Percentiles rank a stretch among this genome's conserved stretches.
phyloP scores from a whole-genome alignment of 2,329 filamentous ascomycete genomes.

The Zasmidium cellare region DNA sequence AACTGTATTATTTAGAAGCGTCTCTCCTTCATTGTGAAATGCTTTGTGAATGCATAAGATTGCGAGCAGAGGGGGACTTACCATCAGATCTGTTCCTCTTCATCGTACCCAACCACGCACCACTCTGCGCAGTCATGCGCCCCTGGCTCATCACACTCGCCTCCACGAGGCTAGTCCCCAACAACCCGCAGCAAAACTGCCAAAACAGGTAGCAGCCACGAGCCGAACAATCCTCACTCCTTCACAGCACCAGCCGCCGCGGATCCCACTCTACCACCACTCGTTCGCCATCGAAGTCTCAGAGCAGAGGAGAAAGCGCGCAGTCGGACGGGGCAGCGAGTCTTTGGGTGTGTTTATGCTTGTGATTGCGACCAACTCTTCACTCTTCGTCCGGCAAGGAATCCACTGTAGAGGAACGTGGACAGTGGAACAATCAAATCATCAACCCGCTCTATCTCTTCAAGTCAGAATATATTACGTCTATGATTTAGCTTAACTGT shows the following conservation, averaged over 20 bases:
- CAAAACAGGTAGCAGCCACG: slow-evolving; percentile 11
- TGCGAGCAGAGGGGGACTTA: too few species aligned
- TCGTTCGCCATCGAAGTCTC: slow-evolving; percentile 37
- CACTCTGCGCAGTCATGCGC: slow-evolving; percentile 31
- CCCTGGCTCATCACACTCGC: slow-evolving; percentile 36
- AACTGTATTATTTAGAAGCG: too few species aligned
- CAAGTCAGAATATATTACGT: not conserved
- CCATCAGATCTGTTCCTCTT: too few species aligned
- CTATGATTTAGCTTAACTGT: not conserved
- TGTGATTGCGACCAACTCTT: not conserved
- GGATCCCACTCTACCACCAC: slow-evolving; percentile 2
- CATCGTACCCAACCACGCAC: slow-evolving; percentile 5
- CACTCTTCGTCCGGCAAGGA: not conserved
- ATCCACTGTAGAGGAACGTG: too few species aligned
- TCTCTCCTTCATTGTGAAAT: too few species aligned
- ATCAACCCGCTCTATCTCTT: too few species aligned
- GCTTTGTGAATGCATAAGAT: too few species aligned
- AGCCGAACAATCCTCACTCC: slow-evolving; percentile 16
- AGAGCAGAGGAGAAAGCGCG: slow-evolving; percentile 41
- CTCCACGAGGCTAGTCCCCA: slow-evolving; percentile 35
- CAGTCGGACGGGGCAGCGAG: slow-evolving; percentile 43
- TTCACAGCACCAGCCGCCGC: slow-evolving; percentile 5
- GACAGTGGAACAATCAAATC: too few species aligned
- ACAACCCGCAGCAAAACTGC: slow-evolving; percentile 15
- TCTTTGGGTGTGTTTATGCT: slow-evolving; percentile 32